Evolutionary conservation across 176 grass and related monocot genomes (phyloP).

Genomic region (Ananas comosus): DNA sequence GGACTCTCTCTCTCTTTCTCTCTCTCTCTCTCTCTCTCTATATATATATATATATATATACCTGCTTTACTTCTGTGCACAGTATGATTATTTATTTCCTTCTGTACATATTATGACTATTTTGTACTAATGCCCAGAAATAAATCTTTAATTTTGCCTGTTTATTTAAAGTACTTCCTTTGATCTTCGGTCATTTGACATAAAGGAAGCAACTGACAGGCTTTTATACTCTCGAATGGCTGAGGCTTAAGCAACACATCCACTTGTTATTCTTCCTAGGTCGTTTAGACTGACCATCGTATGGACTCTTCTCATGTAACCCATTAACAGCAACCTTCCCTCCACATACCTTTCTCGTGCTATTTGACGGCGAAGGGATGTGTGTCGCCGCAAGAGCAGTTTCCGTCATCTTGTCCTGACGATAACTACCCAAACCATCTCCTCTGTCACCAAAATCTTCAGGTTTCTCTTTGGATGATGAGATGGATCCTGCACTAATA

Average conservation of each 20-base stretch:
- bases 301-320: slow-evolving; percentile 11
- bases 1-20: too few relatives aligned
- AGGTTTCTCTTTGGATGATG: background rate
- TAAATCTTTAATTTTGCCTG: too few relatives aligned
- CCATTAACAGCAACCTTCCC: slow-evolving; percentile 19
- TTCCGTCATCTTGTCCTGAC: background rate
- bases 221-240: background rate
- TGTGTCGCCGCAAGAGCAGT: background rate
- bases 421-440: slow-evolving; percentile 7
- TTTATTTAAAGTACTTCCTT: too few relatives aligned
- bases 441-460: slow-evolving; percentile 12
- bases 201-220: background rate
- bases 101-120: too few relatives aligned
- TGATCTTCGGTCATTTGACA: background rate
- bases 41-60: too few relatives aligned
- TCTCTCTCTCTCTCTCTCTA: too few relatives aligned
- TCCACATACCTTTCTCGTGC: slow-evolving; percentile 27
- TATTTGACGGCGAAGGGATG: slow-evolving; percentile 11
- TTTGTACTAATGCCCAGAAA: too few relatives aligned
- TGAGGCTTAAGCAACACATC: slow-evolving; percentile 17
- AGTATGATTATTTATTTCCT: too few relatives aligned
- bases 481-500: background rate
- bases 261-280: slow-evolving; percentile 23
- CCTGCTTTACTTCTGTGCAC: too few relatives aligned
- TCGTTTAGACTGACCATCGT: background rate